These are phyloP conservation scores for Jaenimonas drosophilae DNA, from an alignment of 208 protist species.

Conservation along the genomic window DNA sequence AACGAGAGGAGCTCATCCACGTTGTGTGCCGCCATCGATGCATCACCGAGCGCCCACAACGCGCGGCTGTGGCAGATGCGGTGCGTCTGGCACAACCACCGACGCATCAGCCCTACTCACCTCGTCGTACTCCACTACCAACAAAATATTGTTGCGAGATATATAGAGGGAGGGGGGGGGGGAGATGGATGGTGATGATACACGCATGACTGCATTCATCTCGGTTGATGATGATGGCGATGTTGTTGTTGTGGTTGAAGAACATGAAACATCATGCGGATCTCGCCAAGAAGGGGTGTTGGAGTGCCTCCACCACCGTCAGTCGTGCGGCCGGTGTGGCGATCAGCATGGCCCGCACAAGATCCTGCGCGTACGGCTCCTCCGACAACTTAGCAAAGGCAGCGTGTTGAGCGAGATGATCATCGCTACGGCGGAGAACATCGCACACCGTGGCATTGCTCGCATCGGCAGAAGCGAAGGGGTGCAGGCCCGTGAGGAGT, in stretches of 20 bases:
- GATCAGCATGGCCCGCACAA: constrained; percentile 56
- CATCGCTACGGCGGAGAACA: constrained; percentile 24
- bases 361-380: constrained; percentile 43
- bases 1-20: too few relatives aligned
- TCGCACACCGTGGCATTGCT: constrained; percentile 35
- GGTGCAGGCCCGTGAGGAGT: constrained; percentile 82
- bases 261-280: too few relatives aligned
- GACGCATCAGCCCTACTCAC: too few relatives aligned
- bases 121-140: constrained; percentile 1
- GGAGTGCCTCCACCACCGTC: constrained; percentile 39
- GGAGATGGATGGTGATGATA: constrained; percentile 2
- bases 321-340: constrained; percentile 29
- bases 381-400: constrained; percentile 21
- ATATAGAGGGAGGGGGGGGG: not conserved
- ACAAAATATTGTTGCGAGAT: not conserved
- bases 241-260: too few relatives aligned
- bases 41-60: too few relatives aligned
- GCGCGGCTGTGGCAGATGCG: too few relatives aligned
- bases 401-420: constrained; percentile 30
- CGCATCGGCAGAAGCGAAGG: constrained; percentile 58
- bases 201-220: too few relatives aligned
- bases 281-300: constrained; percentile 67
- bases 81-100: too few relatives aligned
- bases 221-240: too few relatives aligned
- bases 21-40: too few relatives aligned